Percentiles rank a stretch among this genome's conserved stretches.
phyloP scores from a whole-genome alignment of 2,329 filamentous ascomycete species.

The Venturia aucupariae region DNA sequence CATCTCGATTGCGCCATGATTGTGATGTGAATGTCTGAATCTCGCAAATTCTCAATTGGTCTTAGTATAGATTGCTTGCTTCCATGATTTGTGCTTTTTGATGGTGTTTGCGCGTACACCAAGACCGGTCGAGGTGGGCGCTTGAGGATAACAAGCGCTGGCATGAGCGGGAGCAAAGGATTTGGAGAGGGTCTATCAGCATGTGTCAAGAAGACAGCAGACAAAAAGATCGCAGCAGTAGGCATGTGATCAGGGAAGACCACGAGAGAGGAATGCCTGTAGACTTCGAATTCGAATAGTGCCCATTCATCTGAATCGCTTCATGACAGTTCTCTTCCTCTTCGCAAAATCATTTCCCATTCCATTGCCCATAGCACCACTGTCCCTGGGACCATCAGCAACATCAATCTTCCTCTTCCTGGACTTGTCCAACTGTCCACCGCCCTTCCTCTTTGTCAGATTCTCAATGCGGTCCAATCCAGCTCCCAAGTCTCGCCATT shows the following conservation, averaged over 20 bases:
- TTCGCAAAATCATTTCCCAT: conserved; percentile 64
- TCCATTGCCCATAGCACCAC: conserved; percentile 47
- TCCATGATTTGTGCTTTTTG: neutral
- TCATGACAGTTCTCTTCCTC: conserved; percentile 43
- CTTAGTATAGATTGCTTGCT: neutral
- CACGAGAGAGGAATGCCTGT: neutral
- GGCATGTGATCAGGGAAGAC: neutral
- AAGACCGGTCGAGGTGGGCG: neutral
- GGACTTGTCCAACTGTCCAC: conserved; percentile 67
- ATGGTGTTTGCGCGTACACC: neutral
- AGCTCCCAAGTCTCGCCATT: conserved; percentile 79
- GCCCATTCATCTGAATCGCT: conserved; percentile 7
- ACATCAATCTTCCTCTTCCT: conserved; percentile 63
- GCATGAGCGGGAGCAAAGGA: too few relatives aligned
- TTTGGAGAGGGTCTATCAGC: neutral
- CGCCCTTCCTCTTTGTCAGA: conserved; percentile 61
- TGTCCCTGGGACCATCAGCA: conserved; percentile 59
- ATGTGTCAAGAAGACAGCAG: neutral
- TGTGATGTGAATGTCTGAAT: neutral
- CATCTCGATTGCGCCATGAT: neutral
- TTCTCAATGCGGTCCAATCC: conserved; percentile 79
- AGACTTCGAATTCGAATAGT: neutral
- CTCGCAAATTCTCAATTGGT: neutral
- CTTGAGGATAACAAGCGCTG: neutral
- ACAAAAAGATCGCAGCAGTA: too few relatives aligned